Base-by-base conservation (phyloP, 768 basidiomycete species). In the Auricularia auricula-judae region DNA sequence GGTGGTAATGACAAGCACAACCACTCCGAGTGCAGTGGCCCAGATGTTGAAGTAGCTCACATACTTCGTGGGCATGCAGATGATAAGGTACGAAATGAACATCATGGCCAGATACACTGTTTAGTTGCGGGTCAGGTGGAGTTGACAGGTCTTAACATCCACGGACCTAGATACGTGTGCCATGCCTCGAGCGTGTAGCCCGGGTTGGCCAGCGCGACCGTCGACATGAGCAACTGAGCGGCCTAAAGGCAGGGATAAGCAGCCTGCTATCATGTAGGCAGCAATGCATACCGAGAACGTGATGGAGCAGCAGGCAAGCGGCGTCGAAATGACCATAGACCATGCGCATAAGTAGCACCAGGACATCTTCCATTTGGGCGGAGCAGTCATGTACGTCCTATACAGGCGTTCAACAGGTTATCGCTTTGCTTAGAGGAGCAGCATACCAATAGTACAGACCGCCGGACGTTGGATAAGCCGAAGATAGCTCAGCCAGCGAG, bases 41-140 rank as follows among this genome's bases (percentile, higher is more conserved):
- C 14, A 59, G 23, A 59, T 59, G 56, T 59, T 59, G 56, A 59
- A 59, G 29, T 35, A 35, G 34, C 16, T n/a, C 34, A 59, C 56
- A 29, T 59, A 23, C 56, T 59, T 59, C 34, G 56, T 59, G 11
- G 56, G 56, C 56, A 59, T 12, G 29, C 56, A 59, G 21, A 59
- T 59, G 56, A 59, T 59, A 7, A 14, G 14, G 29, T 59, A 59
- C 16, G 56, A 59, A 11, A 34, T 29, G 18, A 34, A 29, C 56
- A 59, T 59, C 56, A 59, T 59, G 8, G 56, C 56, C 23, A 59
- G 29, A 29, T 59, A 59, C 56, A 59, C 56, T 59, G 56, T 51
- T 29, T 18, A 23, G 10, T 12, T 4, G 21, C 18, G 16, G 4
- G 56, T 29, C 56, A 33, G 23, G 53, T 18, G 18, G 53, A 1